Evolutionary conservation across 164 flowering plant genomes (phyloP), one percentile per base, ranked within the genome.

Genomic region (Nymphaea colorata): DNA sequence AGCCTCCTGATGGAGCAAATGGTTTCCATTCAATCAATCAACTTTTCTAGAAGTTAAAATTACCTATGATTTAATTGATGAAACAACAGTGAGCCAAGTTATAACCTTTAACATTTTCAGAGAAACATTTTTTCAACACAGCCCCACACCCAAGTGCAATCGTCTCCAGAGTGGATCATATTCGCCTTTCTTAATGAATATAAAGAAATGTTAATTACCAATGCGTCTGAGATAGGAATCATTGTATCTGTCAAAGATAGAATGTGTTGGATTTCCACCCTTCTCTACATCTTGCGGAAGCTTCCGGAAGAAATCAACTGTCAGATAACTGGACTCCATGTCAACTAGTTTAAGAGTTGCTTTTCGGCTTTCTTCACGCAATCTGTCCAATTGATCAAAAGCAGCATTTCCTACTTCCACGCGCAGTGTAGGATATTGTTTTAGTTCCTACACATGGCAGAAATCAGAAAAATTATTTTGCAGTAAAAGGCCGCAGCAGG

Each of bases 231-330:
- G 94, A 67, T 91, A 91, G 7, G 93, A 71, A 70, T 93, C 98
- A 71, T 87, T 91, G 69, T 93, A 93, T 83, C 98, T 76, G 64
- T 93, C 98, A 72, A 91, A 91, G 71, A 93, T 83, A 18, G 98
- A 93, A 72, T 84, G 91, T 16, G 96, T 82, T 61, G 97, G 96
- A 69, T 93, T 89, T 77, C 98, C 98, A 11, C 98, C 98, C 81
- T 91, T 91, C 73, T 91, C 98, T 59, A 86, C 78, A 79, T 93
- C 98, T 75, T 89, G 97, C 51, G 97, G 98, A 76, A 93, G 94
- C 88, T 91, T 91, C 67, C 98, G 80, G 84, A 93, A 93, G 82
- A 91, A 93, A 66, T 91, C 98, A 64, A 93, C 94, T 6, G 98
- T 93, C 70, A 93, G 82, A 71, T 93, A 93, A 70, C 87, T 79